Conservation (phyloP, 192 early-diverging fungal species). For the Gorgonomyces haynaldii region DNA sequence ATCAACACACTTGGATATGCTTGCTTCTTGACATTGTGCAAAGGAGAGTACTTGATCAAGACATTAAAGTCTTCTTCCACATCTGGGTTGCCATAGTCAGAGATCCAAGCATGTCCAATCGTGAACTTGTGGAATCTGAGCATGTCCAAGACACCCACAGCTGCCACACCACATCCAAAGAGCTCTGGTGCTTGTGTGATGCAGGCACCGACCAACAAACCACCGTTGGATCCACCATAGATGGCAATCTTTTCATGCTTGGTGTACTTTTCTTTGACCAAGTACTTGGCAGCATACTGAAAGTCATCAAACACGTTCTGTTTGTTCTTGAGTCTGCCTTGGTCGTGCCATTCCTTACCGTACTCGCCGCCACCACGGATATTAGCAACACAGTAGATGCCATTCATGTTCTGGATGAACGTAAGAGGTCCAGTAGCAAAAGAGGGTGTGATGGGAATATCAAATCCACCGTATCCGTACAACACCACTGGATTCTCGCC, state of each 20-base stretch:
- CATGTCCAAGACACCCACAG: slow-evolving; percentile 64
- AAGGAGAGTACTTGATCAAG: slow-evolving; percentile 46
- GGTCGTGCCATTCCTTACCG: slow-evolving; percentile 38
- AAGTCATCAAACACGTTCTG: slow-evolving; percentile 72
- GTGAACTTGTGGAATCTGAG: slow-evolving; percentile 70
- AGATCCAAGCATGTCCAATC: slow-evolving; percentile 57
- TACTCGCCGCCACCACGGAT: slow-evolving; percentile 62
- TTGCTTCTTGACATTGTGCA: slow-evolving; percentile 49
- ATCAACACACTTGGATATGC: slow-evolving; percentile 52
- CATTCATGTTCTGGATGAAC: slow-evolving; percentile 45
- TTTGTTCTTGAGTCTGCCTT: slow-evolving; percentile 47
- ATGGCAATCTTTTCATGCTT: slow-evolving; percentile 40
- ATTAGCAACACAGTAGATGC: slow-evolving; percentile 50
- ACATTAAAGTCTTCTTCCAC: slow-evolving; percentile 54
- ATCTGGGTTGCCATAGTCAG: slow-evolving; percentile 57
- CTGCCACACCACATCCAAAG: slow-evolving; percentile 50
- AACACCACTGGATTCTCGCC: slow-evolving; percentile 45
- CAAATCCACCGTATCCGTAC: slow-evolving; percentile 66
- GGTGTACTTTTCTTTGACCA: slow-evolving; percentile 48
- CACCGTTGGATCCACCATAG: slow-evolving; percentile 62
- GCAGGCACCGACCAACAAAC: slow-evolving; percentile 56
- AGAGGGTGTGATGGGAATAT: slow-evolving; percentile 32
- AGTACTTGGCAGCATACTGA: slow-evolving; percentile 52
- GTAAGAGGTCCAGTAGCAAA: slow-evolving; percentile 30
- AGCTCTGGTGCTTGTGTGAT: slow-evolving; percentile 65